Conservation (phyloP, 1,284 basidiomycete genomes). For the Cutaneotrichosporon sp. region DNA sequence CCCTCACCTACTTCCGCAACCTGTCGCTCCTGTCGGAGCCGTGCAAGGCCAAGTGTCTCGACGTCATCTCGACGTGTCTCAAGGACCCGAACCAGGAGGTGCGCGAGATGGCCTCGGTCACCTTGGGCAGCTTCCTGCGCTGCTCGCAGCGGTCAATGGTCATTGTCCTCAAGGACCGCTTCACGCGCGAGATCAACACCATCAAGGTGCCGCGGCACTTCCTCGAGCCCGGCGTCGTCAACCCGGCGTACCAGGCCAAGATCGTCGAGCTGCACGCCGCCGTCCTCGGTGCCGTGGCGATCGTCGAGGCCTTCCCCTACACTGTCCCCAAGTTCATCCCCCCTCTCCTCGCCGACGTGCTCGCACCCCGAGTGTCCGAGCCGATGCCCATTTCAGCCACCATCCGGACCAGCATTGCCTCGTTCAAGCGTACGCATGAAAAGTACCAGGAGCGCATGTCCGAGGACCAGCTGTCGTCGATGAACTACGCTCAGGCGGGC, state of each 20-base stretch:
- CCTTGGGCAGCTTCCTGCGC: constrained; percentile 84
- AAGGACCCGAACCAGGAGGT: constrained; percentile 92
- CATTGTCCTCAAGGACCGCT: constrained; percentile 82
- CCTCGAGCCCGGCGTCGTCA: constrained; percentile 57
- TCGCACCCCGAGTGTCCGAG: constrained; percentile 71
- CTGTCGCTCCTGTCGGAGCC: constrained; percentile 70
- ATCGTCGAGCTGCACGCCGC: constrained; percentile 81
- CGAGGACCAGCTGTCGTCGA: constrained; percentile 82
- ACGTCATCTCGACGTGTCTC: constrained; percentile 63
- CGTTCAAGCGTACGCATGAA: constrained; percentile 54
- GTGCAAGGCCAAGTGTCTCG: constrained; percentile 70
- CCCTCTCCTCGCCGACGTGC: constrained; percentile 46
- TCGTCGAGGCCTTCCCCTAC: constrained; percentile 63
- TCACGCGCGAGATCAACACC: constrained; percentile 65
- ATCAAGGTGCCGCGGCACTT: constrained; percentile 70
- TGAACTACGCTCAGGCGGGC: constrained; percentile 86
- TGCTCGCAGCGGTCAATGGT: constrained; percentile 91
- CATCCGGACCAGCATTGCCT: constrained; percentile 79
- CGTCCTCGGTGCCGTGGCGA: constrained; percentile 70
- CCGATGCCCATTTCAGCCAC: constrained; percentile 90
- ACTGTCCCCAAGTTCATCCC: constrained; percentile 64
- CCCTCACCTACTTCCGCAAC: constrained; percentile 60
- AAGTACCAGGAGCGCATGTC: constrained; percentile 82
- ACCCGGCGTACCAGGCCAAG: constrained; percentile 69
- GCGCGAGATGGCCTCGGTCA: constrained; percentile 87